These are phyloP conservation scores for Sporisorium exsertum DNA, from an alignment of 1,284 basidiomycete genomes.

Conservation along the genomic window DNA sequence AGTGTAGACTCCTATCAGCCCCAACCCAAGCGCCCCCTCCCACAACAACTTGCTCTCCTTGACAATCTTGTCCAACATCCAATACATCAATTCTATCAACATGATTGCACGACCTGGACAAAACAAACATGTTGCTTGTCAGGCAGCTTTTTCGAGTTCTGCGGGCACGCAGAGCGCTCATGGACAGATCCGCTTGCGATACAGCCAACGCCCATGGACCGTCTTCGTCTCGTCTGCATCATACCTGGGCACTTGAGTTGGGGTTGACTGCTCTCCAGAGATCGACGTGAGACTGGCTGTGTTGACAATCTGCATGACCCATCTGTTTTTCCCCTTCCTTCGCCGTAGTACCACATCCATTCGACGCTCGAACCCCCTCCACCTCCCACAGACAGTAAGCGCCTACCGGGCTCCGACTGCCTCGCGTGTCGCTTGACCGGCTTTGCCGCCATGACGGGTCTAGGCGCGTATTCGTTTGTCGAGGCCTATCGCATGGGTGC, in stretches of 20 bases:
- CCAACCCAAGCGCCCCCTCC: background rate
- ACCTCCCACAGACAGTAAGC: background rate
- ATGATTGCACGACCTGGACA: background rate
- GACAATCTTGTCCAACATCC: background rate
- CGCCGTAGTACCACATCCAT: slow-evolving; percentile 31
- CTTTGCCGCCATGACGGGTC: slow-evolving; percentile 55
- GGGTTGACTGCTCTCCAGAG: background rate
- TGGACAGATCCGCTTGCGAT: background rate
- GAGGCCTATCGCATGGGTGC: slow-evolving; percentile 60
- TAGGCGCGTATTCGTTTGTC: slow-evolving; percentile 57
- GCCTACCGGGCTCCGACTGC: slow-evolving; percentile 53
- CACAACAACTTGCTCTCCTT: background rate
- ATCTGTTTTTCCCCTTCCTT: slow-evolving; percentile 1
- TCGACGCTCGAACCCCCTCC: slow-evolving; percentile 31
- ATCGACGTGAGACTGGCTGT: slow-evolving; percentile 24
- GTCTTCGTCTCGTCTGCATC: background rate
- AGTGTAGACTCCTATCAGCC: slow-evolving; percentile 34
- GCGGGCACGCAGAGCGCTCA: background rate
- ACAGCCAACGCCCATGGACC: background rate
- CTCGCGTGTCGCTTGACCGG: slow-evolving; percentile 62
- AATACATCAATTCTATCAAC: background rate
- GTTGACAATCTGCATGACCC: slow-evolving; percentile 21
- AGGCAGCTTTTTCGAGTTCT: too few relatives aligned
- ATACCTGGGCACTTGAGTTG: background rate
- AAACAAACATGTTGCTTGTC: background rate